Conservation (phyloP, 176 grass and related monocot genomes). For the Ensete glaucum region DNA sequence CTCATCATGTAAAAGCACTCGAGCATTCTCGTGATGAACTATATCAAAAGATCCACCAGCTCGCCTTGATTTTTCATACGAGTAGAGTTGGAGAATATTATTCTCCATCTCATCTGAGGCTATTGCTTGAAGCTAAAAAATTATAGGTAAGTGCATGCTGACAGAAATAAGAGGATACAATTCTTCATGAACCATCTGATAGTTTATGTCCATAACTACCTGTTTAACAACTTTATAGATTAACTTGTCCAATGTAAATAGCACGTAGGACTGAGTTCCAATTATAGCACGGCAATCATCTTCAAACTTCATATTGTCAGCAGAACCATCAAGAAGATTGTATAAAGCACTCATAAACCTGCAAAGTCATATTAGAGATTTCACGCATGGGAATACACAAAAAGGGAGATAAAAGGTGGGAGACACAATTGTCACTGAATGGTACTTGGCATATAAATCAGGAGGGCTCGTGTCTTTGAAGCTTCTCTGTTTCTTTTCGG, state of each 20-base stretch:
- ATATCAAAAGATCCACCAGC: slow-evolving; percentile 71
- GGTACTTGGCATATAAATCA: slow-evolving; percentile 92
- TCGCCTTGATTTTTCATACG: slow-evolving; percentile 90
- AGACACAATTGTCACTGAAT: not conserved
- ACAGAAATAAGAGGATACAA: not conserved
- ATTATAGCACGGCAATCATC: slow-evolving; percentile 94
- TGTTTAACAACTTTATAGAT: slow-evolving; percentile 99
- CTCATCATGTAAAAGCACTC: slow-evolving; percentile 88
- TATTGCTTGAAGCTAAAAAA: slow-evolving; percentile 90
- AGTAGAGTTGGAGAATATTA: slow-evolving; percentile 89
- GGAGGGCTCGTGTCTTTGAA: slow-evolving; percentile 86
- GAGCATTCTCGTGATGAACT: slow-evolving; percentile 94
- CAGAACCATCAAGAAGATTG: slow-evolving; percentile 90
- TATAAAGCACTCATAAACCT: slow-evolving; percentile 82
- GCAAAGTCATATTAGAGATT: not conserved
- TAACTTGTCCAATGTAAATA: slow-evolving; percentile 96
- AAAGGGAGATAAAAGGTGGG: not conserved
- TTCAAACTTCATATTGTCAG: slow-evolving; percentile 98
- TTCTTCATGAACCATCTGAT: not conserved
- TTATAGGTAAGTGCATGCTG: slow-evolving; percentile 15
- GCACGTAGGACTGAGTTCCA: slow-evolving; percentile 95
- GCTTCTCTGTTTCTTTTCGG: slow-evolving; percentile 94
- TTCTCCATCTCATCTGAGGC: slow-evolving; percentile 94
- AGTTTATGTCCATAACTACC: slow-evolving; percentile 29
- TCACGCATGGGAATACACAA: not conserved